phyloP scores from a whole-genome alignment of 2,329 filamentous ascomycete species.

The Didymella glomerata region DNA sequence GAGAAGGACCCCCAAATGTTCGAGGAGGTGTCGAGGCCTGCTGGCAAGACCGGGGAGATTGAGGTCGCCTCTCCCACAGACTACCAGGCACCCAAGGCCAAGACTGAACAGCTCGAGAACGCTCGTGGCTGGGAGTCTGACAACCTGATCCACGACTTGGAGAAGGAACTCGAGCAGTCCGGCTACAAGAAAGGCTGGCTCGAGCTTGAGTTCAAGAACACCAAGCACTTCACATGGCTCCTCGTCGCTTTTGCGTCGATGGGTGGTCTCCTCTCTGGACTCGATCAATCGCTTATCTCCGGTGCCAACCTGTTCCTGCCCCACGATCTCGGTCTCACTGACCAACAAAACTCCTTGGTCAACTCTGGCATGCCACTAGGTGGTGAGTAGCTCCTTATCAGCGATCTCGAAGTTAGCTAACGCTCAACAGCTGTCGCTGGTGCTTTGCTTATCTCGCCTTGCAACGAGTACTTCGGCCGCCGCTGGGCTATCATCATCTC shows the following conservation, averaged over 20 bases:
- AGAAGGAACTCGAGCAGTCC: constrained; percentile 49
- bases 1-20: constrained; percentile 37
- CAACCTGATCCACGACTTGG: constrained; percentile 54
- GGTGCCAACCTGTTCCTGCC: constrained; percentile 75
- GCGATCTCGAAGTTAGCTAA: constrained; percentile 11
- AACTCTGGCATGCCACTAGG: constrained; percentile 76
- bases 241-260: constrained; percentile 77
- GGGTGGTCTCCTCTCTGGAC: constrained; percentile 75
- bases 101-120: constrained; percentile 44
- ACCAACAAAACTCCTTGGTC: constrained; percentile 69
- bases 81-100: constrained; percentile 43
- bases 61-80: constrained; percentile 30
- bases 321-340: constrained; percentile 62
- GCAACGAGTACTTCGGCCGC: constrained; percentile 73
- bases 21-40: constrained; percentile 22
- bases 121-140: constrained; percentile 55
- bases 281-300: constrained; percentile 77
- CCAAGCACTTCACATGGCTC: constrained; percentile 71
- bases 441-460: constrained; percentile 71
- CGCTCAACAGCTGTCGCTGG: constrained; percentile 66
- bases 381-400: constrained; percentile 25
- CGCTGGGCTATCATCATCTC: constrained; percentile 75
- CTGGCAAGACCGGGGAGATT: constrained; percentile 32
- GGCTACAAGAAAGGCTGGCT: constrained; percentile 56
- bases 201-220: constrained; percentile 67